Evolutionary conservation across 352 stramenopile species (phyloP), one percentile per base, ranked within the genome.

Genomic region (Phytophthora meadii): DNA sequence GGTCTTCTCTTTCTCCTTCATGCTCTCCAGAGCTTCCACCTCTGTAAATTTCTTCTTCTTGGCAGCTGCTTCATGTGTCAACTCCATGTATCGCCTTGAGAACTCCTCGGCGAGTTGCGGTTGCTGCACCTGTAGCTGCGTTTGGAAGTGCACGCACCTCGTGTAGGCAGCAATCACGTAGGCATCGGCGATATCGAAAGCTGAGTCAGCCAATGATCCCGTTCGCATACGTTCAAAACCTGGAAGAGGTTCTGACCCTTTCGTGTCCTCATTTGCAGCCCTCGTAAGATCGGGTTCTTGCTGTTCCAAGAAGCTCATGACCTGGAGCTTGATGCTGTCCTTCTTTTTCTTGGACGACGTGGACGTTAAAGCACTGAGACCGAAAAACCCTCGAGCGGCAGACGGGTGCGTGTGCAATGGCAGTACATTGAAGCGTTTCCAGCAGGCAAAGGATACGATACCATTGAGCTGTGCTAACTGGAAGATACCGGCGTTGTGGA

Each of bases 391-490:
- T n/a, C 88, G 88, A 46, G 88, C 88, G 7, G 83, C 75, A n/a
- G 84, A 82, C 27, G 88, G 88, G 40, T 95, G 88, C 22, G 82
- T 89, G 64, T 93, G 85, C 46, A 79, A 37, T 32, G 85, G 88
- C 24, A 74, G 30, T 40, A 52, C 70, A 14, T 60, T 30, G 48
- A 95, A 94, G 27, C 73, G 79, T 54, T 81, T 81, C 79, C 84
- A 92, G 61, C 79, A 89, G 10, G 77, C 65, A 68, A 89, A 95
- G 40, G 84, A 93, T 40, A 94, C 86, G 50, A 94, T 89, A 40
- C 84, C 88, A 44, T 95, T 95, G 52, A 95, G 83, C 63, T 95
- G 88, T 27, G 86, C 88, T 30, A 95, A 68, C 60, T 95, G 88
- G 69, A 95, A 93, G 28, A 95, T 83, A 42, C 88, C 88, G 54